phyloP scores from a whole-genome alignment of 208 protist genomes.

The Herpetomonas samuelpessoai region DNA sequence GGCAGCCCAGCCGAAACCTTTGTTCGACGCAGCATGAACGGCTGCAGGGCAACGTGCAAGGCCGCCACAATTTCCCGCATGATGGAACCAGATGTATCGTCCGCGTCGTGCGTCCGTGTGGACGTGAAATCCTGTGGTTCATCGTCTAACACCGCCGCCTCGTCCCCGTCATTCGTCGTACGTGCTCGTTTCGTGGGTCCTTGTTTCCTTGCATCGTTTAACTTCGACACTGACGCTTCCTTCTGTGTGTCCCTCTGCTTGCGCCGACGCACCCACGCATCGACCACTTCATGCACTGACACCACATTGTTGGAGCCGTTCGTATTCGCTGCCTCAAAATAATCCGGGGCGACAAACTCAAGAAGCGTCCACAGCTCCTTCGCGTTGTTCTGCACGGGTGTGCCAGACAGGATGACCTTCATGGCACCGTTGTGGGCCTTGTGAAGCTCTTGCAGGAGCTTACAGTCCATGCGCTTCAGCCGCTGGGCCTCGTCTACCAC shows the following conservation, averaged over 20 bases:
- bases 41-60: slow-evolving; percentile 29
- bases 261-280: no score
- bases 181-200: no score
- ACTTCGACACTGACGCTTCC: no score
- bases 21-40: slow-evolving; percentile 54
- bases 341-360: slow-evolving; percentile 96
- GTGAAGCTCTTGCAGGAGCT: slow-evolving; percentile 75
- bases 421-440: slow-evolving; percentile 92
- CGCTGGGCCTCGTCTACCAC: slow-evolving; percentile 96
- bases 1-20: slow-evolving; percentile 35
- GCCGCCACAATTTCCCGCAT: slow-evolving; percentile 29
- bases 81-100: slow-evolving; percentile 17
- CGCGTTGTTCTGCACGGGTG: slow-evolving; percentile 97
- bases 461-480: slow-evolving; percentile 92
- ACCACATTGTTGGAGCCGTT: no score
- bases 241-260: no score
- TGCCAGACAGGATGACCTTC: slow-evolving; percentile 94
- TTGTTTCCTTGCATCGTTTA: no score
- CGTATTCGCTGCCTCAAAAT: no score
- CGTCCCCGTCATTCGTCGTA: no score
- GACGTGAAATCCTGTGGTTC: no score
- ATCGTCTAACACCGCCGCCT: no score
- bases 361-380: slow-evolving; percentile 98
- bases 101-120: no score
- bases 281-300: no score